phyloP scores from a whole-genome alignment of 345 rosid genomes.

The Populus nigra region DNA sequence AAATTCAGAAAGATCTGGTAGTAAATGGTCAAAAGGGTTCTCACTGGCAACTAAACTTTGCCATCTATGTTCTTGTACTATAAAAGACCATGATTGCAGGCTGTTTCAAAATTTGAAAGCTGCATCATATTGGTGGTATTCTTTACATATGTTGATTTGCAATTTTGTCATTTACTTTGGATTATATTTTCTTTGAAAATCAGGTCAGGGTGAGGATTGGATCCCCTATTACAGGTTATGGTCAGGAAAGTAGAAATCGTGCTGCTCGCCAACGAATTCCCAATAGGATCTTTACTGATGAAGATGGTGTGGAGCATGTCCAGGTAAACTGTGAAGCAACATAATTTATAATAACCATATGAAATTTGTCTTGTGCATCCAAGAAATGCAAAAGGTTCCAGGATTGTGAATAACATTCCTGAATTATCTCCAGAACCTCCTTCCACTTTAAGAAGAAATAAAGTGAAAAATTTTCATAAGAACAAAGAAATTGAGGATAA shows the following conservation, averaged over 20 bases:
- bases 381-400: neutral
- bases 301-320: slow-evolving; percentile 90
- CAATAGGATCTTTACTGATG: slow-evolving; percentile 71
- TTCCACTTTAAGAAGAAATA: neutral
- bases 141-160: neutral
- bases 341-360: neutral
- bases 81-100: neutral
- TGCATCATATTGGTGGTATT: neutral
- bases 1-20: neutral
- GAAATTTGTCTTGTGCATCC: neutral
- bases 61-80: neutral
- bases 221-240: slow-evolving; percentile 92
- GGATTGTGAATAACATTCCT: neutral
- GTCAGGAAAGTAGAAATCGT: slow-evolving; percentile 93
- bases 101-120: too few relatives aligned
- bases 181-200: slow-evolving; percentile 17
- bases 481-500: neutral
- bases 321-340: slow-evolving; percentile 47
- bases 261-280: slow-evolving; percentile 96
- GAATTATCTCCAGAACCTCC: neutral
- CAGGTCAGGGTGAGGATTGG: slow-evolving; percentile 97
- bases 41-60: neutral
- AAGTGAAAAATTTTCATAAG: neutral
- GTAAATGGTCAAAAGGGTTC: neutral
- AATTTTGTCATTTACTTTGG: slow-evolving; percentile 4